These are phyloP conservation scores for Colletotrichum sidae DNA, from an alignment of 2,329 filamentous ascomycete species.

Conservation along the genomic window DNA sequence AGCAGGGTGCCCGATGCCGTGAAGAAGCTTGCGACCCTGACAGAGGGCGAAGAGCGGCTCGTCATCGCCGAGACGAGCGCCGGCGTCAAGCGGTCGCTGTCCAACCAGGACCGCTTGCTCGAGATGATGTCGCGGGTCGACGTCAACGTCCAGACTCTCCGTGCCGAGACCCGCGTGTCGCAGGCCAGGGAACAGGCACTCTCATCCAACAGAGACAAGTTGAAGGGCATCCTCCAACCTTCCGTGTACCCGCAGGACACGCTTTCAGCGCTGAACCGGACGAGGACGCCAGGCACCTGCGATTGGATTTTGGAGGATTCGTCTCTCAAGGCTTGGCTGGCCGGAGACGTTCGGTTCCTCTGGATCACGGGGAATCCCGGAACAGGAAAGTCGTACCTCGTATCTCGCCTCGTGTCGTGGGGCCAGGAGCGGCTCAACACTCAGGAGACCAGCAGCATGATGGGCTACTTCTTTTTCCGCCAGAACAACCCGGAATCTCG, in stretches of 20 bases:
- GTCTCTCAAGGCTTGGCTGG: constrained; percentile 52
- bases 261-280: constrained; percentile 54
- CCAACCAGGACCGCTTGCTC: constrained; percentile 51
- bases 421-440: constrained; percentile 45
- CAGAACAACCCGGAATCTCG: constrained; percentile 59
- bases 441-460: constrained; percentile 37
- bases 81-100: constrained; percentile 49
- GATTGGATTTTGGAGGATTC: constrained; percentile 58
- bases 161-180: constrained; percentile 44
- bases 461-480: constrained; percentile 62
- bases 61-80: constrained; percentile 58
- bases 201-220: constrained; percentile 48
- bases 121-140: constrained; percentile 43
- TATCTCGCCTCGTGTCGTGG: constrained; percentile 57
- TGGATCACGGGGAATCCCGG: constrained; percentile 59
- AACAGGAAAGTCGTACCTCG: constrained; percentile 59
- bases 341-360: constrained; percentile 52
- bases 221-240: constrained; percentile 54
- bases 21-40: constrained; percentile 53
- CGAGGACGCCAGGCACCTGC: constrained; percentile 54
- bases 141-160: constrained; percentile 49
- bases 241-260: constrained; percentile 57
- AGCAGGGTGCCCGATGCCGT: constrained; percentile 54
- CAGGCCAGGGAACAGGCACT: constrained; percentile 45
- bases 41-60: constrained; percentile 53